Base-by-base conservation (phyloP, 306 rosid species). In the Gastrolobium bilobum region DNA sequence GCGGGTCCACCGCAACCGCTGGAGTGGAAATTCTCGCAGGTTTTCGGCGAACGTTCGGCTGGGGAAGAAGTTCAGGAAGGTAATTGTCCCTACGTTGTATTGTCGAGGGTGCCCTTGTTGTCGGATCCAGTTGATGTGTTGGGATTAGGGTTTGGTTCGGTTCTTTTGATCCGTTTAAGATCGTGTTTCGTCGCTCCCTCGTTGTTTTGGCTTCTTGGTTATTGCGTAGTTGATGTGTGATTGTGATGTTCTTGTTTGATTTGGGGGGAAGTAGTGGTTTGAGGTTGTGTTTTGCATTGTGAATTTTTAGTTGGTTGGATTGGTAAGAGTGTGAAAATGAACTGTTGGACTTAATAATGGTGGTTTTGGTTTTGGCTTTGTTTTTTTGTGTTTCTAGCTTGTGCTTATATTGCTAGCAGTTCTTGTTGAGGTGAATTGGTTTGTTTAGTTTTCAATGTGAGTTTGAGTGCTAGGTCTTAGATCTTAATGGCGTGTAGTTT, bases 41-140 rank as follows among this genome's bases (percentile, higher is more conserved):
- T 96, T 9, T 96, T 96, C 60, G 99, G 99, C 13, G 99, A 96
- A 84, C 97, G 99, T 31, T 71, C 98, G 50, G 99, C 93, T 57
- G 99, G 99, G 29, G 99, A 96, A 76, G 99, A 96, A 84, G 99
- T 96, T 62, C 99, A 96, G 87, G 99, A 96, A 96, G 99, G 99
- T 96, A 86, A 77, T 60, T 82, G 44, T 73, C 57, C 40, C 10
- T 48, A 38, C 60, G 35, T 57, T 64, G 69, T 58, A 31, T 76
- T 38, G 47, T 63, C 4, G 33, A 52, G 15, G 50, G n/a, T 58
- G 62, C 50, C 50, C 50, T 15, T 7, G 76, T 67, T 73, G 77
- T 79, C 74, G 96, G 98, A 92, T 95, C 99, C 98, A 85, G 80
- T 87, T 79, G 77, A 59, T 75, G 50, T 74, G 56, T 82, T 84